These are phyloP conservation scores for Aspergillus intermedius DNA, from an alignment of 2,329 filamentous ascomycete species.

Conservation along the genomic window DNA sequence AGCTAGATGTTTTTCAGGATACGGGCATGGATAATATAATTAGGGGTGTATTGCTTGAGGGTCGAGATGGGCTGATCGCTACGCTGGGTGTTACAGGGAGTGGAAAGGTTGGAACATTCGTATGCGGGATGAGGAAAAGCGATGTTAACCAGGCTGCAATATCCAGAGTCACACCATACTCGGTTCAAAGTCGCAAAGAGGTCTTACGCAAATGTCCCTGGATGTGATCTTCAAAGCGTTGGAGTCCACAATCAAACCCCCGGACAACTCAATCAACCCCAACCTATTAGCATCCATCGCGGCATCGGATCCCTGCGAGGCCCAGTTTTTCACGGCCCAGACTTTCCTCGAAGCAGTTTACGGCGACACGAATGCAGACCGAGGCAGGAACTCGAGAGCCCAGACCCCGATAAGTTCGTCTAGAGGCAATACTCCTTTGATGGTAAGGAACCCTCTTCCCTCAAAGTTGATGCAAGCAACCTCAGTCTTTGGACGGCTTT, in stretches of 20 bases:
- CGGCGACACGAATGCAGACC: constrained; percentile 54
- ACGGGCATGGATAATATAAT: constrained; percentile 69
- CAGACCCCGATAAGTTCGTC: constrained; percentile 59
- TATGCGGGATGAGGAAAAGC: constrained; percentile 5
- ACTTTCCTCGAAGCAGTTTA: constrained; percentile 75
- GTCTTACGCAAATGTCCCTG: constrained; percentile 83
- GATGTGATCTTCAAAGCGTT: constrained; percentile 85
- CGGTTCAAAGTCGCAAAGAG: constrained; percentile 77
- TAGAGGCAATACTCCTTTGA: constrained; percentile 39
- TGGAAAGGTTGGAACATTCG: constrained; percentile 66
- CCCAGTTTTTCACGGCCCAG: constrained; percentile 65
- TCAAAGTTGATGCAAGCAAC: constrained; percentile 13
- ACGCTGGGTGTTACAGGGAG: constrained; percentile 92
- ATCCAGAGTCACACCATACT: constrained; percentile 87
- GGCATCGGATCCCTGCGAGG: constrained; percentile 73
- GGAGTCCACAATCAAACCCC: constrained; percentile 62
- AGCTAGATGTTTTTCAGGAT: constrained; percentile 79
- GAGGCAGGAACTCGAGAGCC: constrained; percentile 58
- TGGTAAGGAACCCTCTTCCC: constrained; percentile 33
- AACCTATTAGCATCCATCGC: constrained; percentile 66
- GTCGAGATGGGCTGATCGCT: constrained; percentile 81
- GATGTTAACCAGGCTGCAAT: neutral
- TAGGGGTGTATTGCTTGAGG: constrained; percentile 74
- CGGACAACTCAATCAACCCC: constrained; percentile 46
- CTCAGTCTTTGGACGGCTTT: constrained; percentile 11